phyloP scores from a whole-genome alignment of 148 eudicot genomes.

The Fallopia convolvulus region DNA sequence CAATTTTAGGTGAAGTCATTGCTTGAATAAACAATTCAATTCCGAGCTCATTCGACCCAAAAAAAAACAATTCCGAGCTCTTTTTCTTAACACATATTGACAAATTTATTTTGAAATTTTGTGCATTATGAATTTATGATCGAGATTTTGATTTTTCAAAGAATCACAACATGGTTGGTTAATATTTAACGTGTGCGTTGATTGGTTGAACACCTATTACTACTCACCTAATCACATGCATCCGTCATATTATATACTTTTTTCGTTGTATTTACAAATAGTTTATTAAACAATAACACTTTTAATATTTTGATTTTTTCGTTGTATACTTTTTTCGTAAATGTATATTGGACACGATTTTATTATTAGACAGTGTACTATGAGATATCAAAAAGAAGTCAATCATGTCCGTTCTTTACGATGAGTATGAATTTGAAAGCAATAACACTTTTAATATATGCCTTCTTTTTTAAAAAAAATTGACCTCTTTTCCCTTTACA shows the following conservation, averaged over 20 bases:
- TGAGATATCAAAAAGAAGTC: neutral
- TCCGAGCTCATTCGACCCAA: too few species aligned
- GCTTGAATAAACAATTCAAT: neutral
- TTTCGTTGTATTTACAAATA: too few species aligned
- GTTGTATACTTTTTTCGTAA: neutral
- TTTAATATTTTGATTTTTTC: too few species aligned
- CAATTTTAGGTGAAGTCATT: neutral
- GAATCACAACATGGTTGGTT: neutral
- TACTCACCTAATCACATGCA: neutral
- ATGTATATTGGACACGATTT: neutral
- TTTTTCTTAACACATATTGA: neutral
- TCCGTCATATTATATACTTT: neutral
- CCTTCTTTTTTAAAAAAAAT: neutral
- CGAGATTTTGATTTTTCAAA: neutral
- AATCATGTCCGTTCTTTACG: neutral
- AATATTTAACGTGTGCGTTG: neutral
- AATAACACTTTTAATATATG: neutral
- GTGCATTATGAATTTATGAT: too few species aligned
- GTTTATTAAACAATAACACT: too few species aligned
- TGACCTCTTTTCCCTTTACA: neutral
- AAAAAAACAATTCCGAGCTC: neutral
- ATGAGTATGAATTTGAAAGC: constrained; percentile 7
- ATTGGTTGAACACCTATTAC: neutral
- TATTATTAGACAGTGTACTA: neutral
- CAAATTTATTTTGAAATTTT: neutral